Evolutionary conservation across 2,329 filamentous ascomycete species (phyloP).

Genomic region (Trichoderma sp.): DNA sequence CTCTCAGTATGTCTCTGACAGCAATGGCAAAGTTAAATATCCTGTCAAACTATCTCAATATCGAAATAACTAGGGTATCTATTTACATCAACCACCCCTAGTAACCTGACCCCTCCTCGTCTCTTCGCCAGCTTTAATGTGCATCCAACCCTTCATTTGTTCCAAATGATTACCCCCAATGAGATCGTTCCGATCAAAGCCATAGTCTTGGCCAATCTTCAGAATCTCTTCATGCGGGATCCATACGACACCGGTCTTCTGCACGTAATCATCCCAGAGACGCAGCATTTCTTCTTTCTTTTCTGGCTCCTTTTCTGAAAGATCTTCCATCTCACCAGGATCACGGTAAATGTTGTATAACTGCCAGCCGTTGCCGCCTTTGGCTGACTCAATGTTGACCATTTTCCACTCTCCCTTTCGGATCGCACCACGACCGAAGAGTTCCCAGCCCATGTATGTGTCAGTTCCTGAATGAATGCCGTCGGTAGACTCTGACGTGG

Average conservation of each 20-base stretch:
- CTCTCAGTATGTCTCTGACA: not conserved
- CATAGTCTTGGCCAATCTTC: not conserved
- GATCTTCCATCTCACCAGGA: slow-evolving; percentile 33
- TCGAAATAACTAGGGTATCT: not conserved
- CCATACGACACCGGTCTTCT: slow-evolving; percentile 18
- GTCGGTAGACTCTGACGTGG: not conserved
- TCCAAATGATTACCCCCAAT: not conserved
- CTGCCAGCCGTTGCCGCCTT: slow-evolving; percentile 26
- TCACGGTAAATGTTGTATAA: slow-evolving; percentile 33
- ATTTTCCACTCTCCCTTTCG: not conserved
- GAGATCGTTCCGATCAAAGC: not conserved
- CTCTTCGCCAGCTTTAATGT: not conserved
- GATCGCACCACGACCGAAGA: not conserved
- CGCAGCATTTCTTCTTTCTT: not conserved
- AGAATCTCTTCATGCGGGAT: not conserved
- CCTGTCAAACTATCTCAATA: not conserved
- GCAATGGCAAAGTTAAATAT: not conserved
- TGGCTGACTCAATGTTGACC: slow-evolving; percentile 15
- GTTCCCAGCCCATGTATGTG: not conserved
- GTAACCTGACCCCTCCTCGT: not conserved
- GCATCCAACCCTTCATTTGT: not conserved
- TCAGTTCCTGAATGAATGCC: not conserved
- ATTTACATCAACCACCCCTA: not conserved
- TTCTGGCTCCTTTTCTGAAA: not conserved
- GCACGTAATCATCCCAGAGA: not conserved